Evolutionary conservation across 2,329 filamentous ascomycete species (phyloP).

Genomic region (Boeremia exigua): DNA sequence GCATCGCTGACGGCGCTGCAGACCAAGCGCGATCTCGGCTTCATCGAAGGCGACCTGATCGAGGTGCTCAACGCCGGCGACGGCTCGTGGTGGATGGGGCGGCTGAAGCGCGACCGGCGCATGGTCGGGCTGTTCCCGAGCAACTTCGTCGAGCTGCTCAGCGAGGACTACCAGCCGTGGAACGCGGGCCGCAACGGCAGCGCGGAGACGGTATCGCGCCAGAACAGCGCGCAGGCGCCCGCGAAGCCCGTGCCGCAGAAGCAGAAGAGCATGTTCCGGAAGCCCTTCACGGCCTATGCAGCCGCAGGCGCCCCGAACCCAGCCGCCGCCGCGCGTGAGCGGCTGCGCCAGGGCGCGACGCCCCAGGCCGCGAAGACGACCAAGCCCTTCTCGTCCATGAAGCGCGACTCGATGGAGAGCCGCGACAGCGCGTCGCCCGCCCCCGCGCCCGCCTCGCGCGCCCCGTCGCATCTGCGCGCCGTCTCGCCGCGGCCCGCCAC

Average conservation of each 20-base stretch:
- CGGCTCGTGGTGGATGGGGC: constrained; percentile 97
- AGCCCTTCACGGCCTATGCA: constrained; percentile 69
- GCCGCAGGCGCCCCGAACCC: constrained; percentile 51
- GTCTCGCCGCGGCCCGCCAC: constrained; percentile 50
- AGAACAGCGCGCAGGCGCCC: constrained; percentile 55
- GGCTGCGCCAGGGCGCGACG: constrained; percentile 40
- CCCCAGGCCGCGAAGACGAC: constrained; percentile 48
- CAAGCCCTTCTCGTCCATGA: constrained; percentile 59
- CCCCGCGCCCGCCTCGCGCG: constrained; percentile 17
- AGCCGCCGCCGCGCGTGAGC: constrained; percentile 46
- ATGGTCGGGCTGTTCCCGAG: constrained; percentile 94
- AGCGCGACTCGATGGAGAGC: constrained; percentile 49
- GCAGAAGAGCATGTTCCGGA: constrained; percentile 64
- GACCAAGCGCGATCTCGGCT: constrained; percentile 93
- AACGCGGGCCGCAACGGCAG: constrained; percentile 58
- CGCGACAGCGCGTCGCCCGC: constrained; percentile 41
- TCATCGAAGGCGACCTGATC: constrained; percentile 96
- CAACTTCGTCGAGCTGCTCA: constrained; percentile 93
- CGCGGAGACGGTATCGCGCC: constrained; percentile 56
- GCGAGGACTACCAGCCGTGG: constrained; percentile 80
- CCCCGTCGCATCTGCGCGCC: constrained; percentile 42
- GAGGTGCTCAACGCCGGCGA: constrained; percentile 98
- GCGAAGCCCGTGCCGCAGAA: constrained; percentile 53
- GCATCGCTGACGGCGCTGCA: constrained; percentile 36
- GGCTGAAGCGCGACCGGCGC: constrained; percentile 85